Conservation (phyloP, 176 grass and related monocot genomes). For the Microstegium vimineum region DNA sequence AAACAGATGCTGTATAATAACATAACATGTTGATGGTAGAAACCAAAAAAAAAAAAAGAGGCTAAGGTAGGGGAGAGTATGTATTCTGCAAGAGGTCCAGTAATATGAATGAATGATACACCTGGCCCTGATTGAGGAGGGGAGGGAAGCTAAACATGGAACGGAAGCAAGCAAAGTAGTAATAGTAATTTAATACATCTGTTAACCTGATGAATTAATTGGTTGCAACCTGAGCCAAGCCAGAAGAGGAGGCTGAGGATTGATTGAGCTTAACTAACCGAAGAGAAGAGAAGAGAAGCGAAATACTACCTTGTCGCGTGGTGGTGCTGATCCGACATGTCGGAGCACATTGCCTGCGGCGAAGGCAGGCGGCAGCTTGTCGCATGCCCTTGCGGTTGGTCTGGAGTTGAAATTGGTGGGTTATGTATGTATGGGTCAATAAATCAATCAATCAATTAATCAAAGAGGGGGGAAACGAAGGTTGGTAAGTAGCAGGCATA, state of each 20-base stretch:
- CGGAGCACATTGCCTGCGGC: slow-evolving; percentile 30
- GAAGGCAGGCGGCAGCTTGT: slow-evolving; percentile 8
- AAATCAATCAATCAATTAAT: background rate
- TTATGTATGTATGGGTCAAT: background rate
- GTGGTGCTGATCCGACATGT: slow-evolving; percentile 27
- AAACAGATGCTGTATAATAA: background rate
- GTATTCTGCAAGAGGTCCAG: too few species aligned
- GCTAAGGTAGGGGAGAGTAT: background rate
- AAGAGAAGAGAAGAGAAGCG: background rate
- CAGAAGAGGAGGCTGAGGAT: background rate
- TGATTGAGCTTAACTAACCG: background rate
- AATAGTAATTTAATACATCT: background rate
- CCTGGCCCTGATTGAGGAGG: background rate
- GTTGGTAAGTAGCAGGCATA: background rate
- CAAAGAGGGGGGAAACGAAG: background rate
- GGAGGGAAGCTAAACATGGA: background rate
- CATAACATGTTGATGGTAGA: background rate
- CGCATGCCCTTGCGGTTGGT: slow-evolving; percentile 19
- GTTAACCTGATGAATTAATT: background rate
- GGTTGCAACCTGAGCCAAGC: background rate
- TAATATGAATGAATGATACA: background rate
- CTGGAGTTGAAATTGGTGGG: background rate
- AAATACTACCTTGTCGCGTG: slow-evolving; percentile 36
- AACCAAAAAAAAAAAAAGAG: background rate
- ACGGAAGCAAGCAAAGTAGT: background rate